phyloP scores from a whole-genome alignment of 2,329 filamentous ascomycete genomes.

The Monosporascus sp. region DNA sequence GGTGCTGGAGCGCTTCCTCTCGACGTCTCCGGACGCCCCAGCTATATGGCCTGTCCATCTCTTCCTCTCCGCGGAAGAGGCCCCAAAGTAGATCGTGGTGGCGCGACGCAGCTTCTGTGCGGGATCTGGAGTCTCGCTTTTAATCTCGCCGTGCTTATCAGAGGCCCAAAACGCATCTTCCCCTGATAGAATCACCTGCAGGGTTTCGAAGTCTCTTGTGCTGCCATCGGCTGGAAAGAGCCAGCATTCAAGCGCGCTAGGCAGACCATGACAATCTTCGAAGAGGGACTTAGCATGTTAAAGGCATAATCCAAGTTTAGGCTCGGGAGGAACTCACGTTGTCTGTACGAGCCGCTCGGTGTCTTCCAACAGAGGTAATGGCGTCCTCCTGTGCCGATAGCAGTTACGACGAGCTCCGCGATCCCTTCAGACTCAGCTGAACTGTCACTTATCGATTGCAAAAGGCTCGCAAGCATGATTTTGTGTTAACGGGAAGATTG shows the following conservation, averaged over 20 bases:
- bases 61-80: constrained; percentile 3
- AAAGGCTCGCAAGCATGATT: constrained; percentile 22
- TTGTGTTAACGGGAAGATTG: no score
- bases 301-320: neutral
- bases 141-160: constrained; percentile 22
- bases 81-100: constrained; percentile 14
- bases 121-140: constrained; percentile 13
- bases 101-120: constrained; percentile 19
- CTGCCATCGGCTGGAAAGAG: constrained; percentile 23
- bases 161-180: constrained; percentile 24
- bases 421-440: constrained; percentile 19
- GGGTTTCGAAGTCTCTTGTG: constrained; percentile 23
- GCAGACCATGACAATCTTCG: constrained; percentile 23
- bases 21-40: constrained; percentile 4
- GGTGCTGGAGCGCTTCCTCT: constrained; percentile 19
- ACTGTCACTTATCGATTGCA: constrained; percentile 18
- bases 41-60: constrained; percentile 8
- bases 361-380: constrained; percentile 30
- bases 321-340: constrained; percentile 16
- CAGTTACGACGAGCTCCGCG: constrained; percentile 26
- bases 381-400: constrained; percentile 22
- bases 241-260: constrained; percentile 21
- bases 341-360: constrained; percentile 19
- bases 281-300: neutral
- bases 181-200: constrained; percentile 25